A percentile compares a stretch with the other conserved stretches of the same genome.
phyloP scores from a whole-genome alignment of 495 filamentous ascomycete species.

The Parmelia sp. region DNA sequence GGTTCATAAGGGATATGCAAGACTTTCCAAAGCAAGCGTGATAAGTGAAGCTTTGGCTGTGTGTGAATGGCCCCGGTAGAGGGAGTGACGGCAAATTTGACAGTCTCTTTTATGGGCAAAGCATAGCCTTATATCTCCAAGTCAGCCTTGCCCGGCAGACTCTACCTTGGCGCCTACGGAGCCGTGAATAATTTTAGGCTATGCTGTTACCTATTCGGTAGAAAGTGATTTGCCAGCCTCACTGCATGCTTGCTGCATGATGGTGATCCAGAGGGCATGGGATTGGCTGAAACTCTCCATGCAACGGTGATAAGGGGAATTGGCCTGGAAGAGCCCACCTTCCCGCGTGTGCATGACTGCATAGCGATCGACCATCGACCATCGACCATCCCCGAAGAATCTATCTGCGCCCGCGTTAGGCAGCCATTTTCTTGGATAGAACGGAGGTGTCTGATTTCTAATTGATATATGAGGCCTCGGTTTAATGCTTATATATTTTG shows the following conservation, averaged over 20 bases:
- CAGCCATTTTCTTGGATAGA: no score
- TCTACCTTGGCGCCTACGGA: neutral
- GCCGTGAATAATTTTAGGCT: neutral
- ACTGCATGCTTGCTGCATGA: neutral
- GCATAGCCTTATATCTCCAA: neutral
- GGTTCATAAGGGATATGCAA: neutral
- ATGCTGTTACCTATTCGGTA: neutral
- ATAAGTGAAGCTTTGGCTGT: neutral
- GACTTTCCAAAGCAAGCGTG: neutral
- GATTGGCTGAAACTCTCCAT: neutral
- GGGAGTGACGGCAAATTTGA: no score
- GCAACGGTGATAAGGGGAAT: no score
- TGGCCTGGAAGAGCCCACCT: no score
- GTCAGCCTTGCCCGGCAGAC: neutral
- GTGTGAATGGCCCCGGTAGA: no score
- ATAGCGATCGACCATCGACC: no score
- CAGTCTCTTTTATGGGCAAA: neutral
- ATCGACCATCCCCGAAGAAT: no score
- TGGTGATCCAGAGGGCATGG: neutral
- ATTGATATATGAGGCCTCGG: no score
- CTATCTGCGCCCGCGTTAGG: no score
- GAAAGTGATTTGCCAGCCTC: neutral
- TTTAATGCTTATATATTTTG: no score
- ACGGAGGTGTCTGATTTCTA: no score
- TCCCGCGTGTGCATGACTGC: neutral